Evolutionary conservation across 2,329 filamentous ascomycete genomes (phyloP).

Genomic region (Paracoccidioides lutzii): DNA sequence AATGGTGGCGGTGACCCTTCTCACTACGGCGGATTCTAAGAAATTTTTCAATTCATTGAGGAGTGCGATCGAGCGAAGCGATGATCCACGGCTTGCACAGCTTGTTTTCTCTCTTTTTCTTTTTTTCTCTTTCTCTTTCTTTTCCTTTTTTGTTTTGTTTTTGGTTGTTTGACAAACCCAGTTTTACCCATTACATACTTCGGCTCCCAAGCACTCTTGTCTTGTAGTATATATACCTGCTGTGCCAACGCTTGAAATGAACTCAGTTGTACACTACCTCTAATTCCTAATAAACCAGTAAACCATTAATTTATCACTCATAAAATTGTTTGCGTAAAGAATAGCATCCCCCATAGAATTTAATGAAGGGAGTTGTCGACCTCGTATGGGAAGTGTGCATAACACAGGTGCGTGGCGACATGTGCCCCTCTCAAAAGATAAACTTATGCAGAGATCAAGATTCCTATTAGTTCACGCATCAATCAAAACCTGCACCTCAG

Average conservation of each 20-base stretch:
- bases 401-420: not conserved
- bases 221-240: not conserved
- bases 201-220: not conserved
- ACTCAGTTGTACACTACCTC: not conserved
- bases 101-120: slow-evolving; percentile 2
- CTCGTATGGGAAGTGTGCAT: not conserved
- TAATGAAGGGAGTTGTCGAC: not conserved
- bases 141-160: not conserved
- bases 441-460: no score
- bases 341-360: no score
- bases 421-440: not conserved
- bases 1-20: slow-evolving; percentile 24
- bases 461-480: not conserved
- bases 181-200: no score
- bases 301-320: not conserved
- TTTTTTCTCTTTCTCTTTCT: not conserved
- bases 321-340: no score
- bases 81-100: slow-evolving; percentile 16
- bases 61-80: slow-evolving; percentile 43
- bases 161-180: not conserved
- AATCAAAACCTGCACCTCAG: not conserved
- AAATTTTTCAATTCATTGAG: slow-evolving; percentile 53
- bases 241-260: not conserved
- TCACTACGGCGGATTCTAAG: slow-evolving; percentile 51
- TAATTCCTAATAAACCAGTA: not conserved